These are phyloP conservation scores for Fistulina hepatica DNA, from an alignment of 1,284 basidiomycete genomes.

Conservation along the genomic window DNA sequence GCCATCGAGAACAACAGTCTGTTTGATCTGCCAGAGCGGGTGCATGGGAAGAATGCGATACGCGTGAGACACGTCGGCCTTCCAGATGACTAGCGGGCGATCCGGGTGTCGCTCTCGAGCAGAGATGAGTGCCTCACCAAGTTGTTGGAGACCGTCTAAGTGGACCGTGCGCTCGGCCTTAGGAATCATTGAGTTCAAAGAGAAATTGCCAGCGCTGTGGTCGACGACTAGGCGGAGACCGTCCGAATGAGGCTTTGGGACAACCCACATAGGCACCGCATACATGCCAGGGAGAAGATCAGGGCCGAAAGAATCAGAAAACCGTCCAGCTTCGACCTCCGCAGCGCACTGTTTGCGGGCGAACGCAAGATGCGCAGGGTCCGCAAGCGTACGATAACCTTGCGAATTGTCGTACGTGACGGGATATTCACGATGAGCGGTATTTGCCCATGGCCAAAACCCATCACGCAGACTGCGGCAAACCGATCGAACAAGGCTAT, in stretches of 20 bases:
- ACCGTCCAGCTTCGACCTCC: slow-evolving; percentile 21
- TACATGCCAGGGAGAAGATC: slow-evolving; percentile 30
- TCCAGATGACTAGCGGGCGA: slow-evolving; percentile 17
- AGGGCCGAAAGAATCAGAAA: slow-evolving; percentile 22
- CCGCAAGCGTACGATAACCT: not conserved
- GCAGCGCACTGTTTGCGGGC: slow-evolving; percentile 18
- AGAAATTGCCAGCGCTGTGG: slow-evolving; percentile 22
- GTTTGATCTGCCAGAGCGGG: slow-evolving; percentile 22
- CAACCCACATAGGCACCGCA: slow-evolving; percentile 23
- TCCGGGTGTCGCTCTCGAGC: too few species aligned
- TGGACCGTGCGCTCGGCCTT: slow-evolving; percentile 12
- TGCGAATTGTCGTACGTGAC: slow-evolving; percentile 16
- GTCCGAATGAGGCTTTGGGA: slow-evolving; percentile 24
- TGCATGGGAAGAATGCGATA: slow-evolving; percentile 24
- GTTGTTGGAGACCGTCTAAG: slow-evolving; percentile 16
- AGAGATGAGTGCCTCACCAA: slow-evolving; percentile 10
- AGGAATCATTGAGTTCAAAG: slow-evolving; percentile 24
- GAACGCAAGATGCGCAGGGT: slow-evolving; percentile 14
- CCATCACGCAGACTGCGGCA: slow-evolving; percentile 18
- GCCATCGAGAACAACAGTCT: slow-evolving; percentile 14
- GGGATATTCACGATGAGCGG: not conserved
- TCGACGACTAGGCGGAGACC: slow-evolving; percentile 26
- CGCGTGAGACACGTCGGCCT: slow-evolving; percentile 24
- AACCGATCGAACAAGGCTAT: slow-evolving; percentile 20
- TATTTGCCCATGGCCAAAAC: slow-evolving; percentile 22